phyloP scores from a whole-genome alignment of 306 rosid genomes.

The Cucurbita argyrosperma region DNA sequence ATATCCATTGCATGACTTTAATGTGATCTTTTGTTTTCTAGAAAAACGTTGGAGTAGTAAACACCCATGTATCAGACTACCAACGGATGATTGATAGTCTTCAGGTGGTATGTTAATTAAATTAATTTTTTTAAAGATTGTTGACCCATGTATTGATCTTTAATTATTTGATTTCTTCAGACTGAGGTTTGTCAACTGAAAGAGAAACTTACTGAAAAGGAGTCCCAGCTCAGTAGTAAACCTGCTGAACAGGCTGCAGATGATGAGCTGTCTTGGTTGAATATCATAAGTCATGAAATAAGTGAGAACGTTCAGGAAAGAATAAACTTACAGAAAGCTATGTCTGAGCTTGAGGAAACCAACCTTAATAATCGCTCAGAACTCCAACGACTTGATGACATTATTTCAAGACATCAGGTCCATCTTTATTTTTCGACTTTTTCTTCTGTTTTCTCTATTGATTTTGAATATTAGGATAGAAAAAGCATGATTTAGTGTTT shows the following conservation, averaged over 20 bases:
- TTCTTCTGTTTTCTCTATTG: neutral
- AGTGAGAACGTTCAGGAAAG: conserved; percentile 56
- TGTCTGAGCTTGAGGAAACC: conserved; percentile 51
- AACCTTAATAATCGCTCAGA: conserved; percentile 36
- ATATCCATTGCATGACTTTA: neutral
- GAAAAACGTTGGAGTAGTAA: conserved; percentile 47
- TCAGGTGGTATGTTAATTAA: conserved; percentile 23
- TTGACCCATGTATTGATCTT: neutral
- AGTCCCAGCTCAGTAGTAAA: conserved; percentile 26
- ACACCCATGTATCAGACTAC: conserved; percentile 49
- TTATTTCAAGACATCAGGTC: conserved; percentile 44
- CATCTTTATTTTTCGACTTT: neutral
- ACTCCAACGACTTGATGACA: conserved; percentile 51
- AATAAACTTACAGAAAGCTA: conserved; percentile 49
- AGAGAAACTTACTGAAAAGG: conserved; percentile 45
- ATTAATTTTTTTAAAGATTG: neutral
- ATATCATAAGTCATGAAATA: conserved; percentile 43
- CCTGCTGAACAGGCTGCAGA: conserved; percentile 43
- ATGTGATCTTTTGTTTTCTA: conserved; percentile 8
- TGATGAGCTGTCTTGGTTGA: conserved; percentile 40
- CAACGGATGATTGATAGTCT: conserved; percentile 52
- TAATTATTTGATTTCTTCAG: conserved; percentile 12
- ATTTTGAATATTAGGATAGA: neutral
- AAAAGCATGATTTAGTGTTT: neutral
- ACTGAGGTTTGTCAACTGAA: conserved; percentile 40